Base-by-base conservation (phyloP, 768 basidiomycete genomes). In the Suillus subalutaceus region DNA sequence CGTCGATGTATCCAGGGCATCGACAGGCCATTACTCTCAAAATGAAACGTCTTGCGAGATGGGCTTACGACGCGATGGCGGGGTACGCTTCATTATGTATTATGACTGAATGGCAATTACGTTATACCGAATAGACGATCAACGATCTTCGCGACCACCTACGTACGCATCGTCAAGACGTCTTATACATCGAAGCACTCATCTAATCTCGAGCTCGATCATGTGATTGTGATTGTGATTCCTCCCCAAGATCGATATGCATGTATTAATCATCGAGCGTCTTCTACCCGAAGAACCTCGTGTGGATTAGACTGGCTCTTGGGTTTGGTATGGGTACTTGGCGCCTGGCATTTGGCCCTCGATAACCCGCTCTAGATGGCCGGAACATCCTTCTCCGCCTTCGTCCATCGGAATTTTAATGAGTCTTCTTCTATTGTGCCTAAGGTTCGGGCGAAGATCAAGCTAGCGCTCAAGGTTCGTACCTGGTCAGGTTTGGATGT, bases 111-210 rank as follows among this genome's bases (percentile, higher is more conserved):
- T 26, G 1, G 9, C 52, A 53, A 30, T 53, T 55, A 55, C 30
- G 32, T 9, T 18, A 10, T 53, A 53, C 50, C 2, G 13, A 52
- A 7, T 26, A 35, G 52, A 30, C 30, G 18, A 55, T 55, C 53
- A 55, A 55, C 30, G 30, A 55, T 55, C 53, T 10, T 55, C 30
- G 18, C 30, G 9, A 55, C 52, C n/a, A 1, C 46, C 6, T 50
- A 52, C 53, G 53, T 18, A 32, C 52, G 30, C 52, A 53, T 53
- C 52, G 52, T 53, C 52, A 53, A 30, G 52, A 53, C 52, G 52
- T 30, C 26, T 30, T 53, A 52, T 13, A 0, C 48, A 30, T 53
- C 52, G 52, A 53, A 53, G 52, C 8, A 37, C 4, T 53, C 53
- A 55, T 55, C 4, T 53, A 30, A 55, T 55, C 18, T 55, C 53